A percentile compares a stretch with the other conserved stretches of the same genome.
Conservation (phyloP, 176 grass and related monocot genomes). For the Oryza coarctata region DNA sequence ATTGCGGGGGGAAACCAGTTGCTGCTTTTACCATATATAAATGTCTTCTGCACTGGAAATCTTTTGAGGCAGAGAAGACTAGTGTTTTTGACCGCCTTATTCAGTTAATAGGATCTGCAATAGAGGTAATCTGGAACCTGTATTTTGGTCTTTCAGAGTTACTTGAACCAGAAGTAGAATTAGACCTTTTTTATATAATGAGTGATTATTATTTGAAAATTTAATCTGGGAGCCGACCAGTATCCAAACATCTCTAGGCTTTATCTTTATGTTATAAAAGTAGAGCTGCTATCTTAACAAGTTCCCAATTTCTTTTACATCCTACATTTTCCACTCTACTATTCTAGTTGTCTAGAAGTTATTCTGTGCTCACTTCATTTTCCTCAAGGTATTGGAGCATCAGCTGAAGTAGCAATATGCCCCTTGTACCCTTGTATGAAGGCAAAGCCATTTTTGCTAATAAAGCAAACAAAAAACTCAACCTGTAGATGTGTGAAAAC, state of each 20-base stretch:
- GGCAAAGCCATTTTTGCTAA: not conserved
- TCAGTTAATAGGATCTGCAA: constrained; percentile 94
- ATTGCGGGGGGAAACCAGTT: constrained; percentile 81
- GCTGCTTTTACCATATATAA: constrained; percentile 94
- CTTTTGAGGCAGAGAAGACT: constrained; percentile 94
- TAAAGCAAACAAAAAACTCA: not conserved
- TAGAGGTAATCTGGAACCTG: constrained; percentile 67
- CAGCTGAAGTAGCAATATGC: not conserved
- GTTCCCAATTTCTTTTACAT: not conserved
- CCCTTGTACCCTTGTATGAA: not conserved
- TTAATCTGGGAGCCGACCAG: not conserved
- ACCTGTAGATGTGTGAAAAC: constrained; percentile 11
- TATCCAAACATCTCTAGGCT: not conserved
- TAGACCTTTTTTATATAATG: not conserved
- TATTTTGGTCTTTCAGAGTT: constrained; percentile 11
- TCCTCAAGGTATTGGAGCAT: constrained; percentile 8
- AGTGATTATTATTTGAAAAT: constrained; percentile 6
- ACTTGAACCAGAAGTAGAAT: not conserved
- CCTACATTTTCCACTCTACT: not conserved
- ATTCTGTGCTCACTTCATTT: not conserved
- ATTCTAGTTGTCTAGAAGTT: not conserved
- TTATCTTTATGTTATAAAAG: not conserved
- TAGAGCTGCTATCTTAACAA: not conserved
- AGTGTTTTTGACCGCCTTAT: constrained; percentile 98
- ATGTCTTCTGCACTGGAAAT: constrained; percentile 98